phyloP scores from a whole-genome alignment of 2,329 filamentous ascomycete species.

The Exophiala sideris region DNA sequence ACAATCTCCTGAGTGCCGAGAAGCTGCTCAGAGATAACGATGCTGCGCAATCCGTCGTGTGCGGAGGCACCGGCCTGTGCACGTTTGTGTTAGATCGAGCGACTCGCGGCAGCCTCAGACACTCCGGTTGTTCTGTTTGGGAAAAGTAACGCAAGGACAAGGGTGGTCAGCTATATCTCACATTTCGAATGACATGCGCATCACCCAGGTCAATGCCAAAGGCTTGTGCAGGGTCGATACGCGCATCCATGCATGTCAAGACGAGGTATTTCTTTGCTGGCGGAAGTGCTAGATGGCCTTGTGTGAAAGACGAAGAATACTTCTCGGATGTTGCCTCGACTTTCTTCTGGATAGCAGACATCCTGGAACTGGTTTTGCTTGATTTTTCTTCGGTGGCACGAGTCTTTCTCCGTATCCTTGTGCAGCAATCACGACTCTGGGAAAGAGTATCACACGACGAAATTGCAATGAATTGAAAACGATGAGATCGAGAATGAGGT shows the following conservation, averaged over 20 bases:
- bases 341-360: slow-evolving; percentile 53
- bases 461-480: background rate
- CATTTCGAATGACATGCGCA: slow-evolving; percentile 73
- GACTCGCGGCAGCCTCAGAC: background rate
- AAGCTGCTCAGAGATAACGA: slow-evolving; percentile 76
- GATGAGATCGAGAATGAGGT: background rate
- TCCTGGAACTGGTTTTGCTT: slow-evolving; percentile 18
- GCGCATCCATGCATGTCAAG: slow-evolving; percentile 80
- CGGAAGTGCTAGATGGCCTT: slow-evolving; percentile 64
- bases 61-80: slow-evolving; percentile 59
- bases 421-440: background rate
- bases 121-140: background rate
- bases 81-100: background rate
- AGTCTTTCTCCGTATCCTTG: background rate
- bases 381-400: background rate
- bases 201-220: slow-evolving; percentile 71
- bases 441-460: no score
- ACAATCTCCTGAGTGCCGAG: slow-evolving; percentile 73
- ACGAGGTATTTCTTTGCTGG: slow-evolving; percentile 67
- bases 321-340: slow-evolving; percentile 56
- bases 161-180: slow-evolving; percentile 2
- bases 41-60: slow-evolving; percentile 66
- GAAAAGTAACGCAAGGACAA: background rate
- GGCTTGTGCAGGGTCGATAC: slow-evolving; percentile 63
- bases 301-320: slow-evolving; percentile 59